phyloP scores from a whole-genome alignment of 2,329 filamentous ascomycete genomes.

The Colletotrichum endophyticum region DNA sequence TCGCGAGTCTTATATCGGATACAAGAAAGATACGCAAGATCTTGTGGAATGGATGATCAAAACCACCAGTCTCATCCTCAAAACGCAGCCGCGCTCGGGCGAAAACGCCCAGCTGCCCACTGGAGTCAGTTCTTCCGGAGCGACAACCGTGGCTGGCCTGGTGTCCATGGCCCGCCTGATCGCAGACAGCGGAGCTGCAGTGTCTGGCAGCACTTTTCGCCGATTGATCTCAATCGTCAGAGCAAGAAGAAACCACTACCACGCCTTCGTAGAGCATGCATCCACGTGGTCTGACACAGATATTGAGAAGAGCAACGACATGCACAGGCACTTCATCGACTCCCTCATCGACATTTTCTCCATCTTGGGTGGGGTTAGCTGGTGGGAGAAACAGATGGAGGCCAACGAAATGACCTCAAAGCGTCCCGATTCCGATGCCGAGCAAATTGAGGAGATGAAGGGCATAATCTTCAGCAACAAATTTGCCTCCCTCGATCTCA shows the following conservation, averaged over 20 bases:
- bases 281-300: not conserved
- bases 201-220: not conserved
- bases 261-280: not conserved
- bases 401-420: not conserved
- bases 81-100: accelerated
- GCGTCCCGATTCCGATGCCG: not conserved
- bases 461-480: not conserved
- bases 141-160: not conserved
- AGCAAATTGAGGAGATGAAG: not conserved
- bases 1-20: not conserved
- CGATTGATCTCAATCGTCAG: not conserved
- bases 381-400: not conserved
- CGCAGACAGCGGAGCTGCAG: not conserved
- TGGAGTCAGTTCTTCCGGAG: not conserved
- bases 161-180: not conserved
- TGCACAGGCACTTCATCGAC: not conserved
- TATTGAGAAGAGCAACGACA: not conserved
- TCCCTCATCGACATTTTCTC: not conserved
- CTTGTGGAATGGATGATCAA: not conserved
- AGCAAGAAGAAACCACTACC: not conserved
- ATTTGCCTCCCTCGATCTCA: not conserved
- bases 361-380: not conserved
- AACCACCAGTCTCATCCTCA: not conserved
- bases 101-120: not conserved
- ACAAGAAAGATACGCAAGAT: not conserved